Conservation (phyloP, 2,329 filamentous ascomycete genomes). For the Colletotrichum siamense region DNA sequence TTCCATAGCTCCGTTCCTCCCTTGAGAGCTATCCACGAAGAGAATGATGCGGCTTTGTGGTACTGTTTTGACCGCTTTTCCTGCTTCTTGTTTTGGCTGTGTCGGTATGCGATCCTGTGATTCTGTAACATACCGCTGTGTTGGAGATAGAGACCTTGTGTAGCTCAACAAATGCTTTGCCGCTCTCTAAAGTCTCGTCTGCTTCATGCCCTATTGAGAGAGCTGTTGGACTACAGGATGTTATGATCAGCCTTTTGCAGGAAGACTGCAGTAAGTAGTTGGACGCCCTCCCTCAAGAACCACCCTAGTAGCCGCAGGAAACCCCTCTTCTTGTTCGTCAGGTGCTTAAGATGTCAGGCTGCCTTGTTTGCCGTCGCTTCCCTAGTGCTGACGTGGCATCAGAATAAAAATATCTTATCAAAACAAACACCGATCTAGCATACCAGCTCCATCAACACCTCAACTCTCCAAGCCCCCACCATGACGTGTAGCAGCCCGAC, state of each 20-base stretch:
- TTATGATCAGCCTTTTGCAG: not conserved
- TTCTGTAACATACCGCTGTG: not conserved
- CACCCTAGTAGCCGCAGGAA: not conserved
- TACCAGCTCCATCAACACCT: too few species aligned
- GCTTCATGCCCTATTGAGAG: rapidly evolving
- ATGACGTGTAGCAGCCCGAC: not conserved
- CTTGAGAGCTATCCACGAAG: not conserved
- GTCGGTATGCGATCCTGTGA: not conserved
- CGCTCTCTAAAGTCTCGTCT: not conserved
- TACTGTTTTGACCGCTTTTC: not conserved
- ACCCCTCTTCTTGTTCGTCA: not conserved
- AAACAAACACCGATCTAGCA: too few species aligned
- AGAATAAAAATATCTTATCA: not conserved
- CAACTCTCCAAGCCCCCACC: too few species aligned
- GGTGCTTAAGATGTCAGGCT: not conserved
- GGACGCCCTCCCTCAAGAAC: not conserved
- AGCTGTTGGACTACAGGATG: not conserved
- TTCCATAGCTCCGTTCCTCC: not conserved
- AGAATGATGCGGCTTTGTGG: not conserved
- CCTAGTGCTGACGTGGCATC: not conserved
- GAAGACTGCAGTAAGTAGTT: not conserved
- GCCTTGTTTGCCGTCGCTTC: not conserved
- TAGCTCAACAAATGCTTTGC: not conserved
- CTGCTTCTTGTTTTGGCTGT: not conserved
- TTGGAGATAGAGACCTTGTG: not conserved